Evolutionary conservation across 2,329 filamentous ascomycete species (phyloP).

Genomic region (Neoarthrinium moseri): DNA sequence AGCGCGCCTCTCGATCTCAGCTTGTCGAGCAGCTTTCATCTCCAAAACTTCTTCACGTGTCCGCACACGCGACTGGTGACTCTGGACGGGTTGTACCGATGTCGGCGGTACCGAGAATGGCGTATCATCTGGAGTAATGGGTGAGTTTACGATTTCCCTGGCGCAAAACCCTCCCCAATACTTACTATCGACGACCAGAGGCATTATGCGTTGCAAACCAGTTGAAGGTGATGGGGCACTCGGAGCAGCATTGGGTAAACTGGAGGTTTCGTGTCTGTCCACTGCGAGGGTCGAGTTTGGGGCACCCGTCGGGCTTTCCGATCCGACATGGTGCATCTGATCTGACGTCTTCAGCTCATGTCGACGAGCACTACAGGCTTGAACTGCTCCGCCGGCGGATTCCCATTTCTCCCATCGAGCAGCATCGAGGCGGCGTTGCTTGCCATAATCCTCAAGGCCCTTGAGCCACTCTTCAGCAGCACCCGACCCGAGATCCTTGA

Average conservation of each 20-base stretch:
- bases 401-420: constrained; percentile 77
- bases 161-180: neutral
- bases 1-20: constrained; percentile 72
- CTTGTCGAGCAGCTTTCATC: constrained; percentile 61
- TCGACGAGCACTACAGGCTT: no score
- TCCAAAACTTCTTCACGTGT: constrained; percentile 63
- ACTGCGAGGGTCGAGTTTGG: no score
- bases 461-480: constrained; percentile 78
- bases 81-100: neutral
- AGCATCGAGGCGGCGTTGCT: constrained; percentile 57
- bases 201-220: constrained; percentile 10
- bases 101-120: neutral
- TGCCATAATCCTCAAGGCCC: constrained; percentile 65
- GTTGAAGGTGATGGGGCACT: neutral
- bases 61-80: constrained; percentile 29
- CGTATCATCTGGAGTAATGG: neutral
- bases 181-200: constrained; percentile 12
- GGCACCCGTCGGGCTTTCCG: no score
- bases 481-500: constrained; percentile 64
- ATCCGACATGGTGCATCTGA: no score
- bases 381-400: constrained; percentile 36
- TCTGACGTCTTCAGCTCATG: no score
- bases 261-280: no score
- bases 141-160: neutral
- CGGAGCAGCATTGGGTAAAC: neutral